phyloP scores from a whole-genome alignment of 352 stramenopile species.

The Hyaloperonospora arabidopsidis region DNA sequence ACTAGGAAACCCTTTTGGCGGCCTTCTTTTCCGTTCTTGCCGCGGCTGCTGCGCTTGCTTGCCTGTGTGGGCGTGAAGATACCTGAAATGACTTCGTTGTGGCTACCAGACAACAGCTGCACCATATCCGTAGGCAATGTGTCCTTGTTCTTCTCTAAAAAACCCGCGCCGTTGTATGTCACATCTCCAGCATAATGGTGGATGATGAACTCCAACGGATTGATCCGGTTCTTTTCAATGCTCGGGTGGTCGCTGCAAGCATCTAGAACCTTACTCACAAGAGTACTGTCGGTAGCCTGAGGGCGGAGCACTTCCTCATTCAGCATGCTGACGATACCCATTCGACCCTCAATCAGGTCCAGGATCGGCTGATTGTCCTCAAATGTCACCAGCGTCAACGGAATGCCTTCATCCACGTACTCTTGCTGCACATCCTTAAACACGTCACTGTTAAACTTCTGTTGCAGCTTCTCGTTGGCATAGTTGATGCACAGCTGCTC shows the following conservation, averaged over 20 bases:
- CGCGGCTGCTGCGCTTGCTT: constrained; percentile 29
- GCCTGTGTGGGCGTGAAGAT: constrained; percentile 50
- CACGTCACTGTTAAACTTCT: constrained; percentile 88
- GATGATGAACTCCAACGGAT: constrained; percentile 75
- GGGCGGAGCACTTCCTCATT: constrained; percentile 93
- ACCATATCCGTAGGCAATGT: constrained; percentile 76
- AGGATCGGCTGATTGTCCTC: constrained; percentile 88
- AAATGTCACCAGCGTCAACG: constrained; percentile 79
- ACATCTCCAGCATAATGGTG: constrained; percentile 79
- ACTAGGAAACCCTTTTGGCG: constrained; percentile 75
- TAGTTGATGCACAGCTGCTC: constrained; percentile 91
- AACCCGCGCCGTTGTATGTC: constrained; percentile 68
- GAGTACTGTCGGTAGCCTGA: constrained; percentile 70
- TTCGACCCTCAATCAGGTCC: constrained; percentile 83
- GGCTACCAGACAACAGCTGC: constrained; percentile 56
- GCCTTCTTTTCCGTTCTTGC: constrained; percentile 41
- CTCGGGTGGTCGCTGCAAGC: constrained; percentile 70
- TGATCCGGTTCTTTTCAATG: constrained; percentile 81
- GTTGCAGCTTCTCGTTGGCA: constrained; percentile 87
- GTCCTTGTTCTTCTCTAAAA: constrained; percentile 85
- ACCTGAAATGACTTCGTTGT: constrained; percentile 49
- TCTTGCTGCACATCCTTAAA: constrained; percentile 94
- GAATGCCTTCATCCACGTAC: constrained; percentile 91
- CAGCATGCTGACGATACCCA: constrained; percentile 88
- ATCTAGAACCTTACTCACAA: constrained; percentile 78